Conservation (phyloP, 352 stramenopile species). For the Hyaloperonospora brassicae region DNA sequence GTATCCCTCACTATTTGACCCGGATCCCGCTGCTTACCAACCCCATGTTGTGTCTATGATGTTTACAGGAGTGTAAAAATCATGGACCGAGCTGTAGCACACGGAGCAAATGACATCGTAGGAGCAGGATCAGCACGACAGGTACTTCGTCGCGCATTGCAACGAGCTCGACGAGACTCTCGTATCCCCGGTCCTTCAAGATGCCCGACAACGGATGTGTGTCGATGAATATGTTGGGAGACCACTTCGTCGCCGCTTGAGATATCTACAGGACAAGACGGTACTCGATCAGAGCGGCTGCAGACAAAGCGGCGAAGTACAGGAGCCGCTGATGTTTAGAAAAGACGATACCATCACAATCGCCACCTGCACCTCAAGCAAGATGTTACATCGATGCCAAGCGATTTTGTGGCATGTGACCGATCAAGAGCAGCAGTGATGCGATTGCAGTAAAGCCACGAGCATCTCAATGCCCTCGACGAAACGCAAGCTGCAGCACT, state of each 20-base stretch:
- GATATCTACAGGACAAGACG: conserved; percentile 39
- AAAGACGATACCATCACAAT: conserved; percentile 14
- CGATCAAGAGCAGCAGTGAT: conserved; percentile 14
- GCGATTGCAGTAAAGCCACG: background rate
- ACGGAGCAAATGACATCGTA: conserved; percentile 22
- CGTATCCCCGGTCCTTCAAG: conserved; percentile 50
- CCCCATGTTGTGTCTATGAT: conserved; percentile 6
- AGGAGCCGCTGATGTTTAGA: background rate
- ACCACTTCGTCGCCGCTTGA: conserved; percentile 44
- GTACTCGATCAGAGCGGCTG: conserved; percentile 27
- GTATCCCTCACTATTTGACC: conserved; percentile 13
- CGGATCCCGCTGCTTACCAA: background rate
- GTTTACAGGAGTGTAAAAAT: conserved; percentile 69
- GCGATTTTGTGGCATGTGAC: conserved; percentile 15
- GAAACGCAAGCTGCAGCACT: conserved; percentile 10
- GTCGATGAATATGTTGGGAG: conserved; percentile 65
- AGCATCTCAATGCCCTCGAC: conserved; percentile 8
- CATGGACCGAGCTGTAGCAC: conserved; percentile 40
- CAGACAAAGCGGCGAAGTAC: conserved; percentile 31
- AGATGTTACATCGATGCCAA: conserved; percentile 11
- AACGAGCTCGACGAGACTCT: conserved; percentile 45
- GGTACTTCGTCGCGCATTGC: conserved; percentile 21
- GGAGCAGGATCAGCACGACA: conserved; percentile 10
- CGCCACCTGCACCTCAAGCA: conserved; percentile 17
- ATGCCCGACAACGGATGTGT: conserved; percentile 45